Conservation (phyloP, 1,284 basidiomycete species). For the Cronartium ribicola region DNA sequence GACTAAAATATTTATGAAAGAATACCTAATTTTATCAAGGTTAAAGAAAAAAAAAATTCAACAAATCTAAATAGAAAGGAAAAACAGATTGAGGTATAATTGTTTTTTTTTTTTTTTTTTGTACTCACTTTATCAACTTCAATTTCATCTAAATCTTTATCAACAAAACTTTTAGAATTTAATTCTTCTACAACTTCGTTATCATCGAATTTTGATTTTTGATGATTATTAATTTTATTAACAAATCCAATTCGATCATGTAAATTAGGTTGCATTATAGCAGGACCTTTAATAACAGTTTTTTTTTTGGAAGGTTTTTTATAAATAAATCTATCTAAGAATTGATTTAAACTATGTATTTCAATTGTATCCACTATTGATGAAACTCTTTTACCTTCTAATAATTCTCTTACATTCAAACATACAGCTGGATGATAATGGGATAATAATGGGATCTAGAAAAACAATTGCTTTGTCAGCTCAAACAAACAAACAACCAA, state of each 20-base stretch:
- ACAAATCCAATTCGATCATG: conserved; percentile 50
- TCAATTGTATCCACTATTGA: conserved; percentile 75
- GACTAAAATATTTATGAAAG: conserved; percentile 57
- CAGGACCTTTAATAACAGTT: conserved; percentile 65
- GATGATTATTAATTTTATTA: conserved; percentile 54
- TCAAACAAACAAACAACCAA: conserved; percentile 1
- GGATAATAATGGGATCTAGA: conserved; percentile 67
- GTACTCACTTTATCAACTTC: conserved; percentile 45
- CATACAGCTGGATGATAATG: conserved; percentile 92
- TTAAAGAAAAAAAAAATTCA: conserved; percentile 59
- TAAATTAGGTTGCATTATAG: conserved; percentile 92
- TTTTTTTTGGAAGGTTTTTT: conserved; percentile 83
- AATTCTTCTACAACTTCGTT: conserved; percentile 61
- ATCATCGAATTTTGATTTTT: conserved; percentile 58
- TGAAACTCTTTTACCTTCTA: conserved; percentile 64
- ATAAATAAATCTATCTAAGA: conserved; percentile 85
- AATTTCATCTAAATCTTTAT: conserved; percentile 84
- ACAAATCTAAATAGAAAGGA: conserved; percentile 14
- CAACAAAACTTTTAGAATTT: conserved; percentile 64
- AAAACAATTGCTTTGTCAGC: neutral
- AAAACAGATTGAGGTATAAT: neutral
- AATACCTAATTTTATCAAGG: conserved; percentile 49
- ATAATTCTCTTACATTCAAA: conserved; percentile 76
- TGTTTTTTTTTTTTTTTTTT: neutral
- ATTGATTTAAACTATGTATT: conserved; percentile 79